Evolutionary conservation across 2,329 filamentous ascomycete species (phyloP), one percentile per base, ranked within the genome.

Genomic region (Colletotrichum sp.): DNA sequence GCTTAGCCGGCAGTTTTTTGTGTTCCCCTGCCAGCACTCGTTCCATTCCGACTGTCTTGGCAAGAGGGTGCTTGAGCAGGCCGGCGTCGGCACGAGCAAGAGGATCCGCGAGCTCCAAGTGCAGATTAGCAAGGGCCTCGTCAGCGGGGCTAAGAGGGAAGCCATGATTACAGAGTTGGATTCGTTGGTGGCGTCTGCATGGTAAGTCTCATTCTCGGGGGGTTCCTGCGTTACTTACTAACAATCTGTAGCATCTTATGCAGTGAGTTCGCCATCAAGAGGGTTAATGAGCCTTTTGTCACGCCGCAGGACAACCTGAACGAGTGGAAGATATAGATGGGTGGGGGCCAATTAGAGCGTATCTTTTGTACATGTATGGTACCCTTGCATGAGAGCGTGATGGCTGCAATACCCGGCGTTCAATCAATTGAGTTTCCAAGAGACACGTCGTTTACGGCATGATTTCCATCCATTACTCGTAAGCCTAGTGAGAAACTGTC

Each of bases 21-120:
- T 99, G 21, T 99, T 99, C 79, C 97, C 97, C 0, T 99, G 97
- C 84, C 97, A 99, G 87, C 97, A 99, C 85, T 95, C 96, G 5
- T 99, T 99, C 81, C 97, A 99, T 84, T 96, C 95, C 56, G 97
- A 99, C 82, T 99, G 97, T 83, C 86, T 99, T 64, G 96, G 95
- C 0, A 93, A 92, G 80, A 94, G 94, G 81, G 95, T 98, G 1
- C 89, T 98, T 69, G 94, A 96, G 83, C 93, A 95, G 78, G 93
- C 94, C 2, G 95, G 95, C 0, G 88, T 93, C 67, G 93, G 92
- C 21, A 95, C 94, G 84, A 92, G 93, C 18, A 93, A 93, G 83
- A 90, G 94, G 78, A 98, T 99, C 79, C 91, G 92, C 75, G 96
- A 98, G 84, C 87, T 98, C 78, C 96, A 98, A 86, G 89, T 91